Conservation (phyloP, 192 early-diverging fungal species). For the Phlyctochytrium planicorne region DNA sequence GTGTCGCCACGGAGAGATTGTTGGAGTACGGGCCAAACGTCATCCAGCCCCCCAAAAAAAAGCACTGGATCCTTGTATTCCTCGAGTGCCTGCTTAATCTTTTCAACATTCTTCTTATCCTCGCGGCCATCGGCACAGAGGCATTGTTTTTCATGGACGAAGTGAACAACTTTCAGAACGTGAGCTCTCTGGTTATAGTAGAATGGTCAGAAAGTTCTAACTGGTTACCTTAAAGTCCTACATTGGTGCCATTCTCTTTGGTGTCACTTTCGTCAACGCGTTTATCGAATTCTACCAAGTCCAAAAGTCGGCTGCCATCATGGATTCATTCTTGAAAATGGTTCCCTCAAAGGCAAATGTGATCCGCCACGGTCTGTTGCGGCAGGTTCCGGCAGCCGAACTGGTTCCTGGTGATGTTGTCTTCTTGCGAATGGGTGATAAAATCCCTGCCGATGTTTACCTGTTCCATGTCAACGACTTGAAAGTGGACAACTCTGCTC, state of each 20-base stretch:
- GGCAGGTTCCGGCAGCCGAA: conserved; percentile 49
- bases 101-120: conserved; percentile 88
- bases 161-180: conserved; percentile 72
- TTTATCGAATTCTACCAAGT: conserved; percentile 90
- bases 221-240: conserved; percentile 60
- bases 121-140: conserved; percentile 79
- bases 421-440: conserved; percentile 38
- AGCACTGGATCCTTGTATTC: conserved; percentile 72
- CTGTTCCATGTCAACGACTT: conserved; percentile 40
- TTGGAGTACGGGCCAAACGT: conserved; percentile 76
- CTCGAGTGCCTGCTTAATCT: conserved; percentile 70
- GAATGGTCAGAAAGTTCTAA: neutral
- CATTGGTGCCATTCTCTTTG: conserved; percentile 85
- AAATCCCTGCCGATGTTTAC: conserved; percentile 43
- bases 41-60: conserved; percentile 83
- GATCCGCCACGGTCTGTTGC: conserved; percentile 67
- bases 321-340: conserved; percentile 88
- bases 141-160: conserved; percentile 79
- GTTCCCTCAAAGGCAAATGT: conserved; percentile 75
- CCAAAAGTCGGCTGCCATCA: conserved; percentile 83
- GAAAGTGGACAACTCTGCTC: conserved; percentile 39
- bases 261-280: conserved; percentile 87
- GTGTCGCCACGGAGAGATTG: conserved; percentile 66
- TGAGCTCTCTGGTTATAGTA: conserved; percentile 50
- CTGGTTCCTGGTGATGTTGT: conserved; percentile 50